These are phyloP conservation scores for Glutinoglossum americanum DNA, from an alignment of 495 filamentous ascomycete genomes.

Conservation along the genomic window DNA sequence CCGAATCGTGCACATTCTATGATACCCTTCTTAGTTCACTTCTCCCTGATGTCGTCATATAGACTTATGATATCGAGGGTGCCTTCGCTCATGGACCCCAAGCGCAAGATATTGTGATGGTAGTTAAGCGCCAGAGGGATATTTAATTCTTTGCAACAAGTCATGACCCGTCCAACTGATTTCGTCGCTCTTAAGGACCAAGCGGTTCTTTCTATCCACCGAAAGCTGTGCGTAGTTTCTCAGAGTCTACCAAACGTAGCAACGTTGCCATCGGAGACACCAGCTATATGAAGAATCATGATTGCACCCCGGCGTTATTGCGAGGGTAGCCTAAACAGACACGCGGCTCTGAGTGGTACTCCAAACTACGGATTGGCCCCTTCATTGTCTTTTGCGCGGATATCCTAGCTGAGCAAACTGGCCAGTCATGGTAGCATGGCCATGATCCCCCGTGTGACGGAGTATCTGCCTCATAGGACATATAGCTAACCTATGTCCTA, in stretches of 20 bases:
- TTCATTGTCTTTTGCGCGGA: conserved; percentile 46
- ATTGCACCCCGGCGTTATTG: conserved; percentile 76
- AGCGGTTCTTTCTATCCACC: too few species aligned
- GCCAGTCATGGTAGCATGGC: too few species aligned
- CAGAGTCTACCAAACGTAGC: conserved; percentile 68
- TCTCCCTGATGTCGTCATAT: conserved; percentile 52
- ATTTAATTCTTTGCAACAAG: conserved; percentile 59
- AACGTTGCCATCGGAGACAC: conserved; percentile 70
- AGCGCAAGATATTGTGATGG: conserved; percentile 73
- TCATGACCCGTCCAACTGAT: conserved; percentile 77
- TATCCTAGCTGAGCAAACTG: conserved; percentile 78
- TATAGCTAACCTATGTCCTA: too few species aligned
- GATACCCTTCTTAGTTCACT: conserved; percentile 77
- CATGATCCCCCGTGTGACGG: too few species aligned
- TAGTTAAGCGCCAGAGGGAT: conserved; percentile 85
- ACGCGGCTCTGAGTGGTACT: conserved; percentile 77
- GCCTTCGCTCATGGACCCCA: conserved; percentile 51
- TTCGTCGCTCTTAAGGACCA: too few species aligned
- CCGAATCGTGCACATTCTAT: conserved; percentile 97
- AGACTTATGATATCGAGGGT: conserved; percentile 60
- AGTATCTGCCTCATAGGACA: too few species aligned
- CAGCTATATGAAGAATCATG: conserved; percentile 91
- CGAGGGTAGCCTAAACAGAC: conserved; percentile 51
- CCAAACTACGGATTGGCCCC: conserved; percentile 58
- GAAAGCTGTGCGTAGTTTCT: too few species aligned